Percentiles rank a stretch among this genome's conserved stretches.
Conservation (phyloP, 306 rosid genomes). For the Biancaea sappan region DNA sequence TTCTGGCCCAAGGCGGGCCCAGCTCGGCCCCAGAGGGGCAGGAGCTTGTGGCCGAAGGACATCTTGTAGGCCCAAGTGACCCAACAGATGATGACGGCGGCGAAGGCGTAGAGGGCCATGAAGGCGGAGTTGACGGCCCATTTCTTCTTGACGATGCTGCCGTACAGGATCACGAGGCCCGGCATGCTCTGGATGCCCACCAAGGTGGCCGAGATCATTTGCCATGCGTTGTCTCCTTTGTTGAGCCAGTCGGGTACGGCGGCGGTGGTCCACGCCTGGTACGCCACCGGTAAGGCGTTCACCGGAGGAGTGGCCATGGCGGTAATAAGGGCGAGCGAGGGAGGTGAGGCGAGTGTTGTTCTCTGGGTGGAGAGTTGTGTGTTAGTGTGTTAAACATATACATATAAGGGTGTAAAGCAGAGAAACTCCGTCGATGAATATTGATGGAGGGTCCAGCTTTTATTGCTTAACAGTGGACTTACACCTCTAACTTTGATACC, state of each 20-base stretch:
- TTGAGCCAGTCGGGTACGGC: constrained; percentile 62
- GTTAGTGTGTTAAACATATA: no score
- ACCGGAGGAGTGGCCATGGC: constrained; percentile 39
- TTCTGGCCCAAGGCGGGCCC: constrained; percentile 54
- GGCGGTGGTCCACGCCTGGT: constrained; percentile 29
- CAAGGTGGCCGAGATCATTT: constrained; percentile 59
- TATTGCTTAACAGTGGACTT: no score
- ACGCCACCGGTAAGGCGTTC: constrained; percentile 41
- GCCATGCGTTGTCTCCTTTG: constrained; percentile 80
- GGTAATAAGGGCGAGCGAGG: background rate
- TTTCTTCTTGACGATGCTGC: constrained; percentile 64
- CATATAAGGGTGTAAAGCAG: no score
- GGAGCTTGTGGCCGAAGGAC: constrained; percentile 49
- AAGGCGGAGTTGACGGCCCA: constrained; percentile 65
- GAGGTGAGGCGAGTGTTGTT: background rate
- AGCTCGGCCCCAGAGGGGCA: constrained; percentile 56
- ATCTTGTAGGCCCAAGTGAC: constrained; percentile 56
- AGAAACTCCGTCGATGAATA: no score
- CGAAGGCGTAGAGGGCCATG: constrained; percentile 62
- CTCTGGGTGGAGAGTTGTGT: no score
- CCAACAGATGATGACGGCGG: constrained; percentile 50
- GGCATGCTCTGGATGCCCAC: constrained; percentile 70
- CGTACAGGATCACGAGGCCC: constrained; percentile 62
- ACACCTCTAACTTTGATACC: no score
- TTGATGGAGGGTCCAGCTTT: no score